phyloP scores from a whole-genome alignment of 176 grass and related monocot species.

The Zea mays region Zm-B73-REFERENCE-NAM-5.0 NC_050104.1:133922501-133923000 shows the following conservation, averaged over 20 bases:
- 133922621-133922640: neutral
- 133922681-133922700: neutral
- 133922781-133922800: neutral
- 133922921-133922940: conserved; percentile 18
- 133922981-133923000: conserved; percentile 87
- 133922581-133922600: neutral
- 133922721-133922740: neutral
- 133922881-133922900: conserved; percentile 78
- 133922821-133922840: conserved; percentile 80
- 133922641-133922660: conserved; percentile 2
- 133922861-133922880: conserved; percentile 90
- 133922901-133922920: conserved; percentile 52
- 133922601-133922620: conserved; percentile 1
- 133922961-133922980: conserved; percentile 24
- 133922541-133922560: neutral
- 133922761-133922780: conserved; percentile 1
- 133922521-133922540: neutral
- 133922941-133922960: conserved; percentile 16
- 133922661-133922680: neutral
- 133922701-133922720: neutral
- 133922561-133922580: neutral
- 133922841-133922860: conserved; percentile 78
- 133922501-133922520: conserved; percentile 15
- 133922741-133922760: neutral
- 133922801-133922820: conserved; percentile 92